phyloP scores from a whole-genome alignment of 2,329 filamentous ascomycete species.

The Periconia sp. region DNA sequence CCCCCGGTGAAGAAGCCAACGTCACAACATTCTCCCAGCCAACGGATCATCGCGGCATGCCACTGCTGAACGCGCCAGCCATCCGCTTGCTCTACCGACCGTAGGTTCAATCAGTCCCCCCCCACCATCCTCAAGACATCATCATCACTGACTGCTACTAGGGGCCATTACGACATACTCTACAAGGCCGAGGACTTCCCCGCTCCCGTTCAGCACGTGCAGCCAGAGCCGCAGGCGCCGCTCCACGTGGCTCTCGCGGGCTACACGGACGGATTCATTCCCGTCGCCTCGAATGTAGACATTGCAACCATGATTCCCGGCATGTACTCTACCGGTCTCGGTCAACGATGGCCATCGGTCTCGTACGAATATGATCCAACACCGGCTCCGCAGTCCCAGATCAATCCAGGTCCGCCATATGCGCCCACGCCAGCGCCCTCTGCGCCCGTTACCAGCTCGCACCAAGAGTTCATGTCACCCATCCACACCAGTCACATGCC shows the following conservation, averaged over 20 bases:
- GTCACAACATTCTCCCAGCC: slow-evolving; percentile 65
- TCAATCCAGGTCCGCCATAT: slow-evolving; percentile 40
- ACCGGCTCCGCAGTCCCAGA: slow-evolving; percentile 39
- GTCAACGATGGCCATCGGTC: slow-evolving; percentile 40
- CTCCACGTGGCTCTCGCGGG: slow-evolving; percentile 43
- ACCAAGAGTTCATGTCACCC: slow-evolving; percentile 41
- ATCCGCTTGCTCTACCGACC: slow-evolving; percentile 72
- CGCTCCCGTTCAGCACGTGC: slow-evolving; percentile 30
- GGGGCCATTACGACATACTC: slow-evolving; percentile 91
- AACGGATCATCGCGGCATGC: slow-evolving; percentile 51
- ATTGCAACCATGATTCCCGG: slow-evolving; percentile 53
- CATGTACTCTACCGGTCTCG: slow-evolving; percentile 48
- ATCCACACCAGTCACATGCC: slow-evolving; percentile 31
- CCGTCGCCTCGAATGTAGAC: slow-evolving; percentile 41
- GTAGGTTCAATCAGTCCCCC: slow-evolving; percentile 52
- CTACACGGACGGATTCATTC: slow-evolving; percentile 49
- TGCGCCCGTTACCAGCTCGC: slow-evolving; percentile 33
- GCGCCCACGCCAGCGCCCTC: slow-evolving; percentile 34
- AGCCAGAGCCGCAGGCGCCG: slow-evolving; percentile 34
- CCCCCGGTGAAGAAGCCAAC: slow-evolving; percentile 77
- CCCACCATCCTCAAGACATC: slow-evolving; percentile 1
- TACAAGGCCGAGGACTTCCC: slow-evolving; percentile 70
- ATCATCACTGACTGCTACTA: slow-evolving; percentile 41
- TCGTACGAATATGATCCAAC: slow-evolving; percentile 44
- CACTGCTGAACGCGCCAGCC: slow-evolving; percentile 61